A percentile compares a stretch with the other conserved stretches of the same genome.
Conservation (phyloP, 257 asterid species). For the Petrea volubilis region DNA sequence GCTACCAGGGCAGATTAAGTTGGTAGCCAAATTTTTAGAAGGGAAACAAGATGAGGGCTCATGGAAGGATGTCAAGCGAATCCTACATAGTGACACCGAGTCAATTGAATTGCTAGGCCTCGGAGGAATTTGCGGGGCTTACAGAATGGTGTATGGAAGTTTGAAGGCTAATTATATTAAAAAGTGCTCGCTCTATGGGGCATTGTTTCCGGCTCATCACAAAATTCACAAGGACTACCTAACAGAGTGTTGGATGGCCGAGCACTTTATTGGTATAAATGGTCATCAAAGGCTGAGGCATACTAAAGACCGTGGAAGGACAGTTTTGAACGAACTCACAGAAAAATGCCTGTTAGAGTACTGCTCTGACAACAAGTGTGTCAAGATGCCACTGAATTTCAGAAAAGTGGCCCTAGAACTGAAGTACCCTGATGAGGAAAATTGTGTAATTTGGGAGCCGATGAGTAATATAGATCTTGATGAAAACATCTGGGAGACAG, state of each 20-base stretch:
- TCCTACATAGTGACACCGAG: not conserved
- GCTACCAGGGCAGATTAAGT: not conserved
- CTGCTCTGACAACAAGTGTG: not conserved
- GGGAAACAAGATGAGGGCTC: not conserved
- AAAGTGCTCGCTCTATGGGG: too few species aligned
- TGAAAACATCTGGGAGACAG: not conserved
- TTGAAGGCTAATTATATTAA: not conserved
- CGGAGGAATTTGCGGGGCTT: not conserved
- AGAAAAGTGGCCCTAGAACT: too few species aligned
- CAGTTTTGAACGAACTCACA: slow-evolving; percentile 8
- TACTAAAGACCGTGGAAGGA: slow-evolving; percentile 15
- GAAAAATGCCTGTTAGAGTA: not conserved
- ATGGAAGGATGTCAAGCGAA: not conserved
- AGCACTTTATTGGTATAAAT: not conserved
- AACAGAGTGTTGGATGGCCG: slow-evolving; percentile 22
- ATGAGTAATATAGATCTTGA: not conserved
- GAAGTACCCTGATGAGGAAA: too few species aligned
- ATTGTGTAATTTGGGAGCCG: not conserved
- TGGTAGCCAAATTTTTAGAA: not conserved
- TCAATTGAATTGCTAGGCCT: not conserved
- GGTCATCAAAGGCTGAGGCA: not conserved
- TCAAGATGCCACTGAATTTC: too few species aligned
- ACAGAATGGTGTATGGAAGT: slow-evolving; percentile 2
- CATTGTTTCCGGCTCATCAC: slow-evolving; percentile 15
- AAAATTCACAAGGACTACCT: slow-evolving; percentile 8